Evolutionary conservation across 2,329 filamentous ascomycete species (phyloP).

Genomic region (Blastomyces emzantsi): DNA sequence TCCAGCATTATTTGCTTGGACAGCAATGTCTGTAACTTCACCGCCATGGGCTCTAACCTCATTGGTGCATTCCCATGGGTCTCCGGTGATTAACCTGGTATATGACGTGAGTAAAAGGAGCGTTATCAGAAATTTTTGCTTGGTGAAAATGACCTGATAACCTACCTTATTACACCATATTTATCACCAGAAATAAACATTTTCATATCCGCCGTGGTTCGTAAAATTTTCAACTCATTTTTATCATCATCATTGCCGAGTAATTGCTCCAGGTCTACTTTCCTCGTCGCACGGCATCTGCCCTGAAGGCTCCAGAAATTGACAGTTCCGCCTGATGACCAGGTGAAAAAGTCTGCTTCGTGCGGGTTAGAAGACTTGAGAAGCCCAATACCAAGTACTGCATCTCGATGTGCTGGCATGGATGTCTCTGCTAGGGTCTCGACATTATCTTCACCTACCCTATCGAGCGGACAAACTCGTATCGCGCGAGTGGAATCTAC

Average conservation of each 20-base stretch:
- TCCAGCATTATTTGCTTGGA: conserved; percentile 52
- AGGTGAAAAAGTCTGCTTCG: conserved; percentile 73
- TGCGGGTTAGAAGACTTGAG: conserved; percentile 52
- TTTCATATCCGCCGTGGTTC: conserved; percentile 51
- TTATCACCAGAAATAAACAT: conserved; percentile 77
- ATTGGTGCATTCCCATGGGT: conserved; percentile 52
- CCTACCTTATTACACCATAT: conserved; percentile 63
- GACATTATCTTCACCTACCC: conserved; percentile 24
- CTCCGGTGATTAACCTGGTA: conserved; percentile 30
- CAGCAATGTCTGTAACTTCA: conserved; percentile 72
- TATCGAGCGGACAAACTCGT: conserved; percentile 47
- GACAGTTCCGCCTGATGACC: conserved; percentile 72
- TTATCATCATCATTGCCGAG: conserved; percentile 35
- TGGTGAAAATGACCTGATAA: conserved; percentile 7
- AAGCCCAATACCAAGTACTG: conserved; percentile 61
- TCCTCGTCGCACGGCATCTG: conserved; percentile 53
- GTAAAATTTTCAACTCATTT: conserved; percentile 52
- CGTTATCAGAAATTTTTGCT: not conserved
- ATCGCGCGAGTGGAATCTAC: conserved; percentile 70
- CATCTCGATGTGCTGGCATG: conserved; percentile 49
- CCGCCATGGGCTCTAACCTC: conserved; percentile 78
- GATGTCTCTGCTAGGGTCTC: conserved; percentile 25
- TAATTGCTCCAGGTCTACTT: conserved; percentile 60
- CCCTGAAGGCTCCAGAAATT: conserved; percentile 76
- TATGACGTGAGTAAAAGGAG: conserved; percentile 17